Evolutionary conservation across 805 yeast genomes (phyloP).

Genomic region (Spathaspora passalidarum): DNA sequence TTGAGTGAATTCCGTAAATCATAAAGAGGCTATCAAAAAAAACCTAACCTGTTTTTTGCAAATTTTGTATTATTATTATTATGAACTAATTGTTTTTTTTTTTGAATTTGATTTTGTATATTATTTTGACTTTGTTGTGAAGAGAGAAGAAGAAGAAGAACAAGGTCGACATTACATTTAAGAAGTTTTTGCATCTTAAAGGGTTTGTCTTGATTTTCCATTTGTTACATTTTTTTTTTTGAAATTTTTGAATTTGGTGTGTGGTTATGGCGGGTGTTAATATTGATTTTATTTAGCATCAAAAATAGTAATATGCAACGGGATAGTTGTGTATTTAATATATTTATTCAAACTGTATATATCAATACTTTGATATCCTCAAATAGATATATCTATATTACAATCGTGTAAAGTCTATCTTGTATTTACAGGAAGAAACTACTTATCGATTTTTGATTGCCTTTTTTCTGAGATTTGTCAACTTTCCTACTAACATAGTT

Average conservation of each 20-base stretch:
- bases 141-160: too few species aligned
- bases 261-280: background rate
- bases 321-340: background rate
- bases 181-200: background rate
- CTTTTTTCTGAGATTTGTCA: constrained; percentile 9
- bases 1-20: constrained; percentile 94
- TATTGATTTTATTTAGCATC: background rate
- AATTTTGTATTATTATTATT: background rate
- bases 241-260: background rate
- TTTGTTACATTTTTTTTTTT: too few species aligned
- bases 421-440: constrained; percentile 17
- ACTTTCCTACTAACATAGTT: constrained; percentile 17
- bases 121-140: too few species aligned
- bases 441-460: constrained; percentile 20
- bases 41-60: background rate
- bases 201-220: too few species aligned
- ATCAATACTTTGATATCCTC: background rate
- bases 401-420: background rate
- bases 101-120: background rate
- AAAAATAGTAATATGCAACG: background rate
- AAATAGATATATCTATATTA: background rate
- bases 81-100: background rate
- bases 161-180: too few species aligned
- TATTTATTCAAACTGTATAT: background rate
- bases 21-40: constrained; percentile 16